These are phyloP conservation scores for Rhodotorula toruloides DNA, from an alignment of 768 basidiomycete genomes.

Conservation along the genomic window DNA sequence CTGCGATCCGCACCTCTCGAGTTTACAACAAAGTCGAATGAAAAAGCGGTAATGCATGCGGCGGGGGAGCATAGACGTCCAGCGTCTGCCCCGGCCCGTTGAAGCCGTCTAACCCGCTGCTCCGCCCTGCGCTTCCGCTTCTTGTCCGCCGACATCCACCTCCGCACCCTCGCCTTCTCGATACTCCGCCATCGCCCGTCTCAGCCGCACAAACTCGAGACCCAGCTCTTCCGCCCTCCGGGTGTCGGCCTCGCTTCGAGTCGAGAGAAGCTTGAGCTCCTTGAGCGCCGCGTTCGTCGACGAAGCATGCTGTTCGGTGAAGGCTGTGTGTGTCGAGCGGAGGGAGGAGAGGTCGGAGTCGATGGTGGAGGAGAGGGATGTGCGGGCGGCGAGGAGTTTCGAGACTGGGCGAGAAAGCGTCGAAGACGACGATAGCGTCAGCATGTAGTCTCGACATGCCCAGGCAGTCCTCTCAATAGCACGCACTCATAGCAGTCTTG, in stretches of 20 bases:
- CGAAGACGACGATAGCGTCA: no score
- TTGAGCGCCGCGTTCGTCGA: background rate
- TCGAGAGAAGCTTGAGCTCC: background rate
- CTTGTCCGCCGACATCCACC: background rate
- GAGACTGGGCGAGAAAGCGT: slow-evolving; percentile 3
- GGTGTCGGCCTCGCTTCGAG: background rate
- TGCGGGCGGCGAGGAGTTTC: background rate
- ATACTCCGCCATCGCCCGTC: slow-evolving; percentile 11
- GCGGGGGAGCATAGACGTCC: no score
- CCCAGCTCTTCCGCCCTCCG: background rate
- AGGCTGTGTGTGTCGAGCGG: background rate
- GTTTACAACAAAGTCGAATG: no score
- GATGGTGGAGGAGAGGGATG: background rate
- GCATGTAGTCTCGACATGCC: no score
- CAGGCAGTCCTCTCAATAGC: no score
- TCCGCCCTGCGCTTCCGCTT: background rate
- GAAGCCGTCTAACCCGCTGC: background rate
- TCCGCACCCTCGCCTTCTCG: background rate
- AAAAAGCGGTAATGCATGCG: no score
- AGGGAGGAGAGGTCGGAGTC: slow-evolving; percentile 1
- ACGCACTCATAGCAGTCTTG: slow-evolving; percentile 48
- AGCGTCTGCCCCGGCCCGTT: no score
- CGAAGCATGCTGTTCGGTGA: background rate
- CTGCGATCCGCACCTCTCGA: no score
- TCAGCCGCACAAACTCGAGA: slow-evolving; percentile 14